Base-by-base conservation (phyloP, 805 yeast genomes). In the Starmerella gropengiesseri region DNA sequence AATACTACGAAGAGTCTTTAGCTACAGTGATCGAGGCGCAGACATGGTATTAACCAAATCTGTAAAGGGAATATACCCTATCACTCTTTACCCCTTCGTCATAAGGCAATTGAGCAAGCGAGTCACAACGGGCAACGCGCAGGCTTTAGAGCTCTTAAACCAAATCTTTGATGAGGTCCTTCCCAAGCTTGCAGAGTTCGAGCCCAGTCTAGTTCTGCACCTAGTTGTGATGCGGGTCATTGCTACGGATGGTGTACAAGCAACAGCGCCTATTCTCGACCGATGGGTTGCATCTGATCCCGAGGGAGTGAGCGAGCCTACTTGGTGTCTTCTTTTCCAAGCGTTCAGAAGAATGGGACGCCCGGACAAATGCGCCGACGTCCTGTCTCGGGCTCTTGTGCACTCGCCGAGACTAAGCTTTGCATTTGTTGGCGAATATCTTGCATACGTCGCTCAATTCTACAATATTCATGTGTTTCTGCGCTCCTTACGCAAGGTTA, bases 341-440 rank as follows among this genome's bases (percentile, higher is more conserved):
- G 52, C 55, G 20, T 59, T 59, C 30, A 44, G 62, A 3, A 33
- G 49, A 7, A 32, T 48, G 17, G 59, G 59, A 7, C 46, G 50
- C 11, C 55, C 54, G 5, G 54, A 41, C 16, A 55, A 56, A 34
- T 57, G 60, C 46, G 43, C 35, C 21, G 57, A 56, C 9, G 48
- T 55, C 2, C 28, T 58, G 8, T n/a, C 37, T 11, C 37, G 47
- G 14, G 43, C 53, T 12, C 34, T 51, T 13, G 26, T 37, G 8
- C 27, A 36, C 8, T 37, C 45, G n/a, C 39, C 31, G 13, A 43
- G 48, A 23, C 42, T 58, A 16, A 43, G 45, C n/a, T 3, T 40
- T 36, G 44, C 42, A 14, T 53, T 44, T 33, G 49, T 46, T 1
- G 51, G 55, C 20, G 62, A 59, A 43, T 46, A 54, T 29, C 49